These are phyloP conservation scores for Spinellus fusiger DNA, from an alignment of 192 early-diverging fungal genomes.

Conservation along the genomic window DNA sequence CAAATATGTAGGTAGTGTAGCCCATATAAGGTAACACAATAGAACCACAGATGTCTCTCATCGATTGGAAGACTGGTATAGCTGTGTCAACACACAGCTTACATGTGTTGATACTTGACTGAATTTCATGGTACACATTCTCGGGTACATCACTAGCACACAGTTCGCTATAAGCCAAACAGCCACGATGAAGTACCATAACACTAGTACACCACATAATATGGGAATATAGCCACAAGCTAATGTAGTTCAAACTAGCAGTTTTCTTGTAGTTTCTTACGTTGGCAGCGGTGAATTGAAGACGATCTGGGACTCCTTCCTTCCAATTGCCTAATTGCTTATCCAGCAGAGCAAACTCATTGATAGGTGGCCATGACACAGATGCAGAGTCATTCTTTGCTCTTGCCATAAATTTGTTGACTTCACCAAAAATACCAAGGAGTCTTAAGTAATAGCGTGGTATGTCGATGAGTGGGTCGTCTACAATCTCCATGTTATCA, in stretches of 20 bases:
- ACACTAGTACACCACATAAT: constrained; percentile 16
- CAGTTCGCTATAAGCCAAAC: constrained; percentile 23
- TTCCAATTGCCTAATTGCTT: constrained; percentile 9
- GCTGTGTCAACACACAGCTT: constrained; percentile 14
- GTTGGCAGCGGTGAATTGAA: constrained; percentile 1
- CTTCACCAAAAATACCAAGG: constrained; percentile 24
- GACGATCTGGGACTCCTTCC: constrained; percentile 3
- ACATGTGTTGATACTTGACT: constrained; percentile 12
- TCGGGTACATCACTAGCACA: background rate
- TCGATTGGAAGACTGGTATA: constrained; percentile 15
- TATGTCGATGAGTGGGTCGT: constrained; percentile 19
- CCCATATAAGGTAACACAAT: constrained; percentile 23
- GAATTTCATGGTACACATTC: constrained; percentile 3
- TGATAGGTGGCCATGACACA: constrained; percentile 23
- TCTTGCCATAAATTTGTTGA: constrained; percentile 18
- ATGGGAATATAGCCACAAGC: constrained; percentile 19
- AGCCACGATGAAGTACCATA: constrained; percentile 19
- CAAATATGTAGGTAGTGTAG: constrained; percentile 27
- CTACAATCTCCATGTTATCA: constrained; percentile 1
- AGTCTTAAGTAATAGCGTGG: constrained; percentile 8
- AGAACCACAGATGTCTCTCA: constrained; percentile 15
- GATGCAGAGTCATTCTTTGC: constrained; percentile 4
- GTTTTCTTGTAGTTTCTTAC: constrained; percentile 7
- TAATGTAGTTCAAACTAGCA: constrained; percentile 14
- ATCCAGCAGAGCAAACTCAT: constrained; percentile 14